Base-by-base conservation (phyloP, 495 filamentous ascomycete species). In the Saxophila tyrrhenica region DNA sequence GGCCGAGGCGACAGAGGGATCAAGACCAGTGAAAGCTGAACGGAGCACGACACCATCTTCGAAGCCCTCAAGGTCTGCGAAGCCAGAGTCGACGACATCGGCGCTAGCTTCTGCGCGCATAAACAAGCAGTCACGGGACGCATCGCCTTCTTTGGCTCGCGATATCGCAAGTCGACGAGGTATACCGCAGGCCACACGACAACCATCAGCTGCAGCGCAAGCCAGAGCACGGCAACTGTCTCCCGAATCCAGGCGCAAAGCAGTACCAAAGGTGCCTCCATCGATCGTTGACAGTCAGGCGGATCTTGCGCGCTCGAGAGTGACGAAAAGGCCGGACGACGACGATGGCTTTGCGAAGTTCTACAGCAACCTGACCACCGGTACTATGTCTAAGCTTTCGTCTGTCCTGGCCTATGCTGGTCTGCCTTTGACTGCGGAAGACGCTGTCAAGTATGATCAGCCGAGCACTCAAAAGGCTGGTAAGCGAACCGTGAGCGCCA, bases 401-500 rank as follows among this genome's bases (percentile, higher is more conserved):
- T 87, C 89, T 0, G 89, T 89, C 13, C 73, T 98, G 7, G 90
- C 89, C 13, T 97, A 95, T 68, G 86, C 91, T 13, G 89, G 91
- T 1, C 80, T 98, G 2, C 92, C 94, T 1, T 69, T 98, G 7
- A 72, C 66, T 8, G 65, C 72, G 10, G 79, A 86, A 17, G 76
- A 80, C 44, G 48, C 43, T 38, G 54, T 29, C 47, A 50, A 39
- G 51, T 55, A n/a, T 32, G 55, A 41, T 3, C 54, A 13, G 13
- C 44, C 50, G 9, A 39, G 15, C 21, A 44, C 17, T 3, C 44
- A 29, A 46, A 54, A 54, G 20, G 32, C 38, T 10, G 20, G 29
- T 2, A 57, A 51, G 22, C 48, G 41, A 3, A 62, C 59, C 1
- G 55, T 55, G 59, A 15, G 63, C n/a, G 67, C 67, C 23, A 63